Base-by-base conservation (phyloP, 2,329 filamentous ascomycete species). In the Chrysosphaeria jannelii region DNA sequence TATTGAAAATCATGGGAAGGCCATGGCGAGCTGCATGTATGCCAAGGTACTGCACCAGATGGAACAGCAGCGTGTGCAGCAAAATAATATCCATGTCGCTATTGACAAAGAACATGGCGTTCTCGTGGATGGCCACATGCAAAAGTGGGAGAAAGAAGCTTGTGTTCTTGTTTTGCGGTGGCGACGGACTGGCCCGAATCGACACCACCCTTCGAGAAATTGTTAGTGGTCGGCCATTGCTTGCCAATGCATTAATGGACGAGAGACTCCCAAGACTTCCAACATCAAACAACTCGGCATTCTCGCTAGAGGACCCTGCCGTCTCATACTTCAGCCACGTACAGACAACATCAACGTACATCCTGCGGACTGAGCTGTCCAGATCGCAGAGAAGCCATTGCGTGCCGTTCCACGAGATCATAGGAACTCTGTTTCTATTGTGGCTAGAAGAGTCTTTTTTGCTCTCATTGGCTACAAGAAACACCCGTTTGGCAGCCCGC, bases 321-420 rank as follows among this genome's bases (percentile, higher is more conserved):
- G 25, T 25, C 42, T 89, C 78, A n/a, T 68, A 50, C 27, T 70
- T 61, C 24, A 91, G 51, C 78, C 81, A 97, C 1, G 71, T 72
- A 19, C 74, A 42, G 10, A 93, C 43, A 4, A 76, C 72, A 40
- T 89, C 75, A 5, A 67, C 61, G 34, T 93, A 97, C 1, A 78
- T 74, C 38, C 68, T 68, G 25, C 79, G 63, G 16, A 93, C 78
- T 15, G 62, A 54, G 15, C 62, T 62, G 35, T 79, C 68, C 1
- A 62, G 54, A 36, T 91, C 81, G 18, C 71, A 65, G 11, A 93
- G 48, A 21, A 93, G 58, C 74, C 76, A 90, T 30, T 91, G 76
- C 0, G 79, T 90, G n/a, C 75, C 76, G 42, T 93, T 79, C 85
- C 85, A 97, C 1, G 79, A 70, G 25, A 71, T 59, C 6, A 89